phyloP scores from a whole-genome alignment of 1,139 yeast genomes.

The Kluyveromyces sp. region DNA sequence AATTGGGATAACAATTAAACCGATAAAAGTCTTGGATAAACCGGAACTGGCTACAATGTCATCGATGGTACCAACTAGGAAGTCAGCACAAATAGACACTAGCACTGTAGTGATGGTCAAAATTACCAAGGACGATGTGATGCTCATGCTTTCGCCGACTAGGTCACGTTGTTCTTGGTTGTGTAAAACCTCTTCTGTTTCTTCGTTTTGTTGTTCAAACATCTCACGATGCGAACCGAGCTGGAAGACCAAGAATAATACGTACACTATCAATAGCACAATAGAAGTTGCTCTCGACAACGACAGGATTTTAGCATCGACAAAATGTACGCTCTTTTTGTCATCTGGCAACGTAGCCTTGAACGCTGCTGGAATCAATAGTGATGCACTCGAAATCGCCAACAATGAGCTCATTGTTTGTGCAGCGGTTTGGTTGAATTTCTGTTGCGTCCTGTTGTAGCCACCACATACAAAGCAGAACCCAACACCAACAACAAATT shows the following conservation, averaged over 20 bases:
- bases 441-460: constrained; percentile 72
- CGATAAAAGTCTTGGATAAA: constrained; percentile 88
- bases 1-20: constrained; percentile 86
- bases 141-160: constrained; percentile 11
- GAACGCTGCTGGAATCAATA: constrained; percentile 93
- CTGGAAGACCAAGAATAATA: constrained; percentile 77
- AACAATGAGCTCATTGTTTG: constrained; percentile 93
- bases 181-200: constrained; percentile 28
- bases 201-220: constrained; percentile 41
- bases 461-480: constrained; percentile 95
- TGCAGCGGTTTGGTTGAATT: constrained; percentile 91
- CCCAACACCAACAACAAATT: constrained; percentile 85
- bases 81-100: constrained; percentile 90
- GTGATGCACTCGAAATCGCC: constrained; percentile 83
- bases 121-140: constrained; percentile 20
- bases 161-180: constrained; percentile 8
- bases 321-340: constrained; percentile 27
- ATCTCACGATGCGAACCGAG: constrained; percentile 71
- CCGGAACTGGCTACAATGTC: constrained; percentile 77
- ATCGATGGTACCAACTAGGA: constrained; percentile 87
- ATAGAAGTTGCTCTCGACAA: constrained; percentile 84
- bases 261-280: constrained; percentile 68
- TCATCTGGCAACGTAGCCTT: constrained; percentile 66
- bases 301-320: constrained; percentile 49
- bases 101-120: constrained; percentile 63